A percentile compares a stretch with the other conserved stretches of the same genome.
Evolutionary conservation across 106 monocot species (phyloP).

Genomic region (Dactylorhiza incarnata): DNA sequence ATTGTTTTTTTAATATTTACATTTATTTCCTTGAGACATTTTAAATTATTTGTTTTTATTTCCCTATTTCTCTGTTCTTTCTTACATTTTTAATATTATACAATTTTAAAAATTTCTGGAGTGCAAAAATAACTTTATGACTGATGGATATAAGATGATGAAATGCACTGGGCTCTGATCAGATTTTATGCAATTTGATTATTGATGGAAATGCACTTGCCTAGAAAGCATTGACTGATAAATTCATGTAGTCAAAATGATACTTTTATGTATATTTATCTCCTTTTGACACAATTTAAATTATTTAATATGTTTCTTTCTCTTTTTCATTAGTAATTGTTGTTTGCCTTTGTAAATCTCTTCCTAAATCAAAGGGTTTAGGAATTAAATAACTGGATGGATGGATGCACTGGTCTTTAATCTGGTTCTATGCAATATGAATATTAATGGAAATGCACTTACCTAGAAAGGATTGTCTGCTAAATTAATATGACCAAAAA

Average conservation of each 20-base stretch:
- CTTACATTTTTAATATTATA: background rate
- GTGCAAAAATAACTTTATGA: background rate
- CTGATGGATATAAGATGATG: background rate
- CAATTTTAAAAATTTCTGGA: background rate
- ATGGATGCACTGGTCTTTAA: no score
- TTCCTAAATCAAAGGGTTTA: background rate
- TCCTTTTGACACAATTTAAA: background rate
- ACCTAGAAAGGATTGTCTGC: no score
- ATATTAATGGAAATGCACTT: no score
- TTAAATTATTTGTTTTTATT: background rate
- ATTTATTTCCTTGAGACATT: background rate
- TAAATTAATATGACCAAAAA: no score
- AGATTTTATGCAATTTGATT: background rate
- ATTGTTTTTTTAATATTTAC: background rate
- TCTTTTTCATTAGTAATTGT: background rate
- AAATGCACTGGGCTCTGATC: conserved; percentile 2
- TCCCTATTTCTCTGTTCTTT: background rate
- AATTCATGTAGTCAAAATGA: background rate
- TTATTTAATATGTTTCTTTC: background rate
- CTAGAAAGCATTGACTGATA: conserved; percentile 4
- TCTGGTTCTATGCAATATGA: no score
- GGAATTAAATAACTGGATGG: background rate
- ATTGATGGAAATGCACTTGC: background rate
- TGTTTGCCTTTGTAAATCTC: background rate
- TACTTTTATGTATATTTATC: background rate